phyloP scores from a whole-genome alignment of 164 flowering plant species.

The Houttuynia cordata region DNA sequence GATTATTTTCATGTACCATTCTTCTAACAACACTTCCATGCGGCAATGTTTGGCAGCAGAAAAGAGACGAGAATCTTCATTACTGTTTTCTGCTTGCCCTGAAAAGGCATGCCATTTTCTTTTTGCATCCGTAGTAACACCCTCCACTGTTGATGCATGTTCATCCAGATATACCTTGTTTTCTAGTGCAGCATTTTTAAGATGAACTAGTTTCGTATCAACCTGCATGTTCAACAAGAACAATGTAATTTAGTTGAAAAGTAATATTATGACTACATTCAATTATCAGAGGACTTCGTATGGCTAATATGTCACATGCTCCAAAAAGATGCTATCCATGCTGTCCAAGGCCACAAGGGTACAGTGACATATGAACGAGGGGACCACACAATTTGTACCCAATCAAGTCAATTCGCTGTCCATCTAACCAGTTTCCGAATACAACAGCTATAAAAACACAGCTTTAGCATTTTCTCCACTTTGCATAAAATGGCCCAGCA shows the following conservation, averaged over 20 bases:
- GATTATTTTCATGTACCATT: conserved; percentile 37
- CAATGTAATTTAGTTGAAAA: neutral
- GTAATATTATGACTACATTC: too few relatives aligned
- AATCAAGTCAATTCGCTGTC: too few relatives aligned
- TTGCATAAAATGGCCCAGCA: too few relatives aligned
- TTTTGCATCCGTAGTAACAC: conserved; percentile 59
- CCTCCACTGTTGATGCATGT: conserved; percentile 52
- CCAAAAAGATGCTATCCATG: too few relatives aligned
- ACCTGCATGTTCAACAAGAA: conserved; percentile 34
- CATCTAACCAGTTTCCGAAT: too few relatives aligned
- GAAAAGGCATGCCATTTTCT: conserved; percentile 82
- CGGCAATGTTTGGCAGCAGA: conserved; percentile 94
- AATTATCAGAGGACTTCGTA: too few relatives aligned
- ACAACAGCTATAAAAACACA: too few relatives aligned
- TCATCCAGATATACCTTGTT: conserved; percentile 53
- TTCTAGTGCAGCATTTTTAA: conserved; percentile 39
- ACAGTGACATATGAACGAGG: too few relatives aligned
- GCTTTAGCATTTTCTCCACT: too few relatives aligned
- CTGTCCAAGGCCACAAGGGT: too few relatives aligned
- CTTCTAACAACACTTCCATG: conserved; percentile 63
- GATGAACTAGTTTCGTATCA: conserved; percentile 41
- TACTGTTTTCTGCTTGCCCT: conserved; percentile 44
- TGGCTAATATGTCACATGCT: too few relatives aligned
- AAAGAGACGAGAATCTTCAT: conserved; percentile 59
- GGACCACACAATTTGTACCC: too few relatives aligned